Conservation (phyloP, 768 basidiomycete species). For the Pisolithus albus region DNA sequence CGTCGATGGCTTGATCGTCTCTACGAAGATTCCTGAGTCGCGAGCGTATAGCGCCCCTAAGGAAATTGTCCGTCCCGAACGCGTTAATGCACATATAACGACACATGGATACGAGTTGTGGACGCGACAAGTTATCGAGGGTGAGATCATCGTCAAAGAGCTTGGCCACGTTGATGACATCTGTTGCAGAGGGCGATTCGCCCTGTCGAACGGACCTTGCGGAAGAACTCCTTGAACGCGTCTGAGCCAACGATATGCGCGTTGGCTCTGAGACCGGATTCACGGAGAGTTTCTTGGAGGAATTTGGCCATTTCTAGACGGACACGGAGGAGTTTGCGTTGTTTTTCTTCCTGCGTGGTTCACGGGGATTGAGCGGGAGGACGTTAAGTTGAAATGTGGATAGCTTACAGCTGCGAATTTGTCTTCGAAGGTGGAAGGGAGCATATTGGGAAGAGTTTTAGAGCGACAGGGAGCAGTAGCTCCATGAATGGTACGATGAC, state of each 20-base stretch:
- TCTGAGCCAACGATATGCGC: constrained; percentile 91
- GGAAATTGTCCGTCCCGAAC: constrained; percentile 97
- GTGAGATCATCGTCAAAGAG: constrained; percentile 98
- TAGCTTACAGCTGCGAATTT: constrained; percentile 79
- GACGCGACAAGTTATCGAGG: constrained; percentile 93
- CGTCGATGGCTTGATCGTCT: constrained; percentile 89
- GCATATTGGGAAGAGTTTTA: constrained; percentile 98
- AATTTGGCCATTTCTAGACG: constrained; percentile 99
- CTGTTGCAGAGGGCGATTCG: constrained; percentile 81
- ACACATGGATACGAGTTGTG: constrained; percentile 97
- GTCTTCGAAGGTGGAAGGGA: constrained; percentile 97
- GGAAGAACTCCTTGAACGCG: constrained; percentile 99
- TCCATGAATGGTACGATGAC: constrained; percentile 98
- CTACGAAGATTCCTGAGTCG: constrained; percentile 76
- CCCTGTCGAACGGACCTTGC: constrained; percentile 96
- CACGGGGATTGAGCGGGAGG: not conserved
- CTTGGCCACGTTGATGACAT: constrained; percentile 91
- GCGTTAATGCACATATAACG: constrained; percentile 98
- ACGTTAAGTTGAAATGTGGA: not conserved
- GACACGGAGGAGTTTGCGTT: constrained; percentile 90
- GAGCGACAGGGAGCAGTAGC: constrained; percentile 86
- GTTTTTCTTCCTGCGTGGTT: constrained; percentile 81
- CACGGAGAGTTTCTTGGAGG: constrained; percentile 93
- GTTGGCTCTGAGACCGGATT: constrained; percentile 88
- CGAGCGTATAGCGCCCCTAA: constrained; percentile 84